phyloP scores from a whole-genome alignment of 805 yeast species.

The Phaffomyces thermotolerans region DNA sequence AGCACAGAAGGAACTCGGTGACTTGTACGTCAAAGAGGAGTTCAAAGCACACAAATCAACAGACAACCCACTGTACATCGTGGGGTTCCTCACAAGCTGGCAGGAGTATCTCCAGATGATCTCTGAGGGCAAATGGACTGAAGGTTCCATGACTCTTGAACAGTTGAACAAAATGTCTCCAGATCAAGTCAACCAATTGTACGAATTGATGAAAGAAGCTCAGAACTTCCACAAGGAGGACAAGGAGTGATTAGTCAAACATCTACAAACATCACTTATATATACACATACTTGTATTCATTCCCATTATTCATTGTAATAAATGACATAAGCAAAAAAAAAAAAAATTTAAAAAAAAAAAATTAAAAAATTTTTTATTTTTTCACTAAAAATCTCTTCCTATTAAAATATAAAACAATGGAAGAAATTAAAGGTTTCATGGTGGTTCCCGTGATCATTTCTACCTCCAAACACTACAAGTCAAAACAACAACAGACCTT shows the following conservation, averaged over 20 bases:
- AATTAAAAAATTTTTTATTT: too few relatives aligned
- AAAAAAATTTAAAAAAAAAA: too few relatives aligned
- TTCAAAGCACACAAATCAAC: conserved; percentile 74
- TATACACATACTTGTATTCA: background rate
- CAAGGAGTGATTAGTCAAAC: conserved; percentile 1
- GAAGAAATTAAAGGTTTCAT: conserved; percentile 53
- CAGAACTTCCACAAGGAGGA: conserved; percentile 17
- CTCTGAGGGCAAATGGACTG: conserved; percentile 57
- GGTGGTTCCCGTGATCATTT: conserved; percentile 41
- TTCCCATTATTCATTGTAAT: too few relatives aligned
- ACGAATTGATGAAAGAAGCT: conserved; percentile 75
- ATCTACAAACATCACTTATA: too few relatives aligned
- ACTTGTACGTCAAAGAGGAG: conserved; percentile 82
- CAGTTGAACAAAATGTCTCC: conserved; percentile 80
- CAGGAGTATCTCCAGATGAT: conserved; percentile 69
- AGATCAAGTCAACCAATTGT: conserved; percentile 77
- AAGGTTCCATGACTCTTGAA: conserved; percentile 50
- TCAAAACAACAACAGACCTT: conserved; percentile 15
- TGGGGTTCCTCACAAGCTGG: conserved; percentile 93
- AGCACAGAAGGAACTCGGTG: conserved; percentile 75
- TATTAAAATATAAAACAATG: background rate
- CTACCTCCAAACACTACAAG: conserved; percentile 20
- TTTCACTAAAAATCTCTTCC: too few relatives aligned
- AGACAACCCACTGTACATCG: conserved; percentile 88
- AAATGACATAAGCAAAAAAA: too few relatives aligned